Base-by-base conservation (phyloP, 352 stramenopile genomes). In the Globisporangium orthogonon region DNA sequence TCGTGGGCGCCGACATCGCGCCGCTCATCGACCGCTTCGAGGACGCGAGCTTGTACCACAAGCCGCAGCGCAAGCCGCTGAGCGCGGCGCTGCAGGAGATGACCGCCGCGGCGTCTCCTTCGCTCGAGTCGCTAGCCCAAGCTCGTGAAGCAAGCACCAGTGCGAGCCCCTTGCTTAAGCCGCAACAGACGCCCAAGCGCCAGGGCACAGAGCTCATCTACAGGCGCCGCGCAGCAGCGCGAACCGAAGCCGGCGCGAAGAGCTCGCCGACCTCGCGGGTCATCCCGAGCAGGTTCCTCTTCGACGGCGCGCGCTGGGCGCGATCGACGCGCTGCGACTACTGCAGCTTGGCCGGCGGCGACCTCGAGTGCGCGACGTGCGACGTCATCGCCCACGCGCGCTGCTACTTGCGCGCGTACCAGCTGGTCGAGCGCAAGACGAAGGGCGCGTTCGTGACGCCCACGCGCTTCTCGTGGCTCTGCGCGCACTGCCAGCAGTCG, bases 311-410 rank as follows among this genome's bases (percentile, higher is more conserved):
- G 17, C 65, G 74, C 10, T 83, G 62, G 64, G 53, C 41, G 23
- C 69, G 65, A 1, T 60, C 70, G 1, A 56, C 71, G 39, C 73
- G 80, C 9, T 90, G 80, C 39, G 77, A 88, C 37, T 90, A 88
- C 57, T 90, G 80, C 53, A 67, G 71, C 30, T 71, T 71, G 4
- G 70, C 69, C 18, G 80, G 77, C 28, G 80, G 80, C 13, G 80
- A 90, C 43, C 64, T 90, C 1, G 76, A 78, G 52, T 90, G 80
- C 39, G 76, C 74, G 15, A 76, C 75, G 2, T 90, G 80, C 58
- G 70, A 90, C 40, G 71, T 90, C 1, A 61, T 90, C 11, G 80
- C 80, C 2, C 80, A 90, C 56, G 72, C 77, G 1, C 53, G 52
- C 23, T 90, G 80, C 56, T 90, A 71, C 48, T 48, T 90, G 3